Evolutionary conservation across 148 eudicot species (phyloP).

Genomic region (Rhododendron molle): DNA sequence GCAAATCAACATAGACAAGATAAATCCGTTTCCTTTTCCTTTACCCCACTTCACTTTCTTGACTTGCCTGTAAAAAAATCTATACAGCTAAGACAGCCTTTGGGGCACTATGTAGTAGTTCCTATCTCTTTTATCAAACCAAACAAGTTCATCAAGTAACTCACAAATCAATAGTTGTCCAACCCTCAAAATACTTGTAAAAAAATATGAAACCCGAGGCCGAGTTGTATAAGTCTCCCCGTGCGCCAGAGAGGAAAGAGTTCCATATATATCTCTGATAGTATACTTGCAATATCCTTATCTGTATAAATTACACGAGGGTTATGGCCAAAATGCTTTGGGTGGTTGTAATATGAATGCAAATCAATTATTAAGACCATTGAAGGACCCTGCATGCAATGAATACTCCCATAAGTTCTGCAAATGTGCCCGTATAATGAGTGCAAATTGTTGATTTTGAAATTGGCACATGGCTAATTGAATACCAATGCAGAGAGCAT

Average conservation of each 20-base stretch:
- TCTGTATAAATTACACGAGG: not conserved
- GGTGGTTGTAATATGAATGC: not conserved
- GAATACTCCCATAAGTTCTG: not conserved
- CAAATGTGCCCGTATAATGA: not conserved
- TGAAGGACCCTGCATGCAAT: not conserved
- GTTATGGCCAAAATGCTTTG: not conserved
- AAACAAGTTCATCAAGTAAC: not conserved
- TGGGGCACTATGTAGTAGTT: not conserved
- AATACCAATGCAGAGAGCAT: not conserved
- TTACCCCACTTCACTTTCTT: not conserved
- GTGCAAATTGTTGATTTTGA: not conserved
- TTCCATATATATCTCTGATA: not conserved
- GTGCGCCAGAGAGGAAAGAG: not conserved
- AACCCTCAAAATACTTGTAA: not conserved
- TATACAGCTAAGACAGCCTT: not conserved
- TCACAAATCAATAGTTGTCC: not conserved
- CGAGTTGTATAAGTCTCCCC: not conserved
- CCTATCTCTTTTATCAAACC: not conserved
- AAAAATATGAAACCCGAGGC: not conserved
- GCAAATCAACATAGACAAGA: not conserved
- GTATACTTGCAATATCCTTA: not conserved
- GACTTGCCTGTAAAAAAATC: not conserved
- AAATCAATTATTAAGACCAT: not conserved
- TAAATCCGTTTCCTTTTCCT: not conserved
- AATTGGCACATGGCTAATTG: not conserved